Conservation (phyloP, 257 asterid genomes). For the Solanum okadae region DNA sequence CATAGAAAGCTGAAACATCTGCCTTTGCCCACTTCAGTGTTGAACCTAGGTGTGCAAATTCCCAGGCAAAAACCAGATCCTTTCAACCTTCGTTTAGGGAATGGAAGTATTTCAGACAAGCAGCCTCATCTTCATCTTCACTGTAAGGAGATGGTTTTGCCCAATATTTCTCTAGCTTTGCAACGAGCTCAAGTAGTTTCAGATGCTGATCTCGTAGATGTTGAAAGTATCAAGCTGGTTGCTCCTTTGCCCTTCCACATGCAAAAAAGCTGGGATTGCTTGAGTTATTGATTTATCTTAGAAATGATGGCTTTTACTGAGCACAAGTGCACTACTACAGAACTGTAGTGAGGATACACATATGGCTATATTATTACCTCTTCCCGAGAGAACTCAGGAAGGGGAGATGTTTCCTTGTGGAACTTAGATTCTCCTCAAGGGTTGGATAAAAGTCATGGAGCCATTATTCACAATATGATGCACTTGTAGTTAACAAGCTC, state of each 20-base stretch:
- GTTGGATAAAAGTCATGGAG: background rate
- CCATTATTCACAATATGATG: background rate
- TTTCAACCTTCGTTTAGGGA: slow-evolving; percentile 33
- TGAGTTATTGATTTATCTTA: slow-evolving; percentile 9
- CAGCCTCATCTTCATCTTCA: slow-evolving; percentile 80
- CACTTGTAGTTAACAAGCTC: background rate
- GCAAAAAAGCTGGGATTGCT: slow-evolving; percentile 71
- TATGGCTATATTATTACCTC: background rate
- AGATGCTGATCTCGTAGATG: slow-evolving; percentile 19
- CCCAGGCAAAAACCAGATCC: slow-evolving; percentile 13
- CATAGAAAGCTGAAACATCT: slow-evolving; percentile 53
- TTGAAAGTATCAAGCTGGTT: slow-evolving; percentile 31
- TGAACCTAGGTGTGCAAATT: slow-evolving; percentile 1
- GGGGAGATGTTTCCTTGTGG: background rate
- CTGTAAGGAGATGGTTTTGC: slow-evolving; percentile 73
- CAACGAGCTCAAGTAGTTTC: slow-evolving; percentile 16
- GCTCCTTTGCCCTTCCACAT: slow-evolving; percentile 81
- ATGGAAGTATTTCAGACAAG: slow-evolving; percentile 58
- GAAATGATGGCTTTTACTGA: background rate
- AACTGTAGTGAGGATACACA: background rate
- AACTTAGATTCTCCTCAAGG: background rate
- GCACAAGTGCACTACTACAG: background rate
- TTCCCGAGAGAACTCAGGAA: background rate
- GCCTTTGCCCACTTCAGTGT: slow-evolving; percentile 12
- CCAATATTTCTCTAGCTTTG: slow-evolving; percentile 47